phyloP scores from a whole-genome alignment of 2,329 filamentous ascomycete genomes.

The Curvularia spicifera region DNA sequence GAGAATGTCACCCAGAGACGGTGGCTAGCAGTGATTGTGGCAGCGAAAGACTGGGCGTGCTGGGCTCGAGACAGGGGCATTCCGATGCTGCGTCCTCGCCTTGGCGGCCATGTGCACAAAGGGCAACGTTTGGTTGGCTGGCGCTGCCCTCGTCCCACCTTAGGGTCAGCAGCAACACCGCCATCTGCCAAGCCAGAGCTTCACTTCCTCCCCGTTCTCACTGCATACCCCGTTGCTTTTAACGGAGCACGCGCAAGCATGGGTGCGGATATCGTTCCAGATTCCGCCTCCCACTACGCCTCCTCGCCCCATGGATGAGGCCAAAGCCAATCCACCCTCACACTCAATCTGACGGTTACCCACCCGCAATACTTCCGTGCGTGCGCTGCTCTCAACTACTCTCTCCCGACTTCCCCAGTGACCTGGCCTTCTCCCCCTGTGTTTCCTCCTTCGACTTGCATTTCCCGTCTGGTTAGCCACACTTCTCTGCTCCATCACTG shows the following conservation, averaged over 20 bases:
- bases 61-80: constrained; percentile 17
- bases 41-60: constrained; percentile 13
- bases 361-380: constrained; percentile 16
- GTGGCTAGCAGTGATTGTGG: constrained; percentile 6
- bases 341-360: constrained; percentile 18
- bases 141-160: background rate
- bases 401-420: constrained; percentile 15
- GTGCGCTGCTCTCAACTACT: constrained; percentile 17
- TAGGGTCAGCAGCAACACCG: constrained; percentile 14
- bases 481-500: constrained; percentile 2
- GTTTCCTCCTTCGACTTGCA: background rate
- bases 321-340: constrained; percentile 18
- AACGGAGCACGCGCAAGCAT: constrained; percentile 23
- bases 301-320: constrained; percentile 24
- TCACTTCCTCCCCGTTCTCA: constrained; percentile 11
- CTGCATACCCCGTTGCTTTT: constrained; percentile 24
- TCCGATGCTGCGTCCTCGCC: constrained; percentile 3
- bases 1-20: constrained; percentile 7
- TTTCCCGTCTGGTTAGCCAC: background rate
- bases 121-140: constrained; percentile 18
- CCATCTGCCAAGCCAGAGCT: constrained; percentile 25
- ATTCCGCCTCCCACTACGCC: constrained; percentile 26
- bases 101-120: constrained; percentile 13
- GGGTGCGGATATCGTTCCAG: constrained; percentile 21
- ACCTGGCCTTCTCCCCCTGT: background rate